phyloP scores from a whole-genome alignment of 208 protist species.

The Trichomonas tenax region DNA sequence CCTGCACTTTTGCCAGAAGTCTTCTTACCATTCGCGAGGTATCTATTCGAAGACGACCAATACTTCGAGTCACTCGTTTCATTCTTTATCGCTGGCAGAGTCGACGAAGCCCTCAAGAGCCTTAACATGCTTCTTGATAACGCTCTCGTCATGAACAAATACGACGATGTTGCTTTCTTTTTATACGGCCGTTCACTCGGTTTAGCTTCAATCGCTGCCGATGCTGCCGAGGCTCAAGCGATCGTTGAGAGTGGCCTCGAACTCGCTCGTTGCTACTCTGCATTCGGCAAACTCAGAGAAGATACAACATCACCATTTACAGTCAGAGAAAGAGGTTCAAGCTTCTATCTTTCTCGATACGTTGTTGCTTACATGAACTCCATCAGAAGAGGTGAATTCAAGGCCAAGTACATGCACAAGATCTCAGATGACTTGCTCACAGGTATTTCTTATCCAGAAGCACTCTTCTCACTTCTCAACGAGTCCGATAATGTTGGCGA shows the following conservation, averaged over 20 bases:
- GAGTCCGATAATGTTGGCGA: not conserved
- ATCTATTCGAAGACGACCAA: slow-evolving; percentile 14
- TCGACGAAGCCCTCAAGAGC: not conserved
- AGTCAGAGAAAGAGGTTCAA: not conserved
- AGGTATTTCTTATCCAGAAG: slow-evolving; percentile 10
- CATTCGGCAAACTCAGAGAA: not conserved
- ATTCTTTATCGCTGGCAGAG: not conserved
- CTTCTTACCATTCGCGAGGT: not conserved
- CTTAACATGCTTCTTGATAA: not conserved
- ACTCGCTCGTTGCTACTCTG: not conserved
- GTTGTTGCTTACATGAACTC: not conserved
- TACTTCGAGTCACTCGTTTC: slow-evolving; percentile 1
- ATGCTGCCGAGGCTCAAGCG: not conserved
- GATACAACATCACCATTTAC: not conserved
- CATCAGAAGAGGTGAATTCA: not conserved
- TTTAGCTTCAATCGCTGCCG: not conserved
- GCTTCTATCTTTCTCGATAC: not conserved
- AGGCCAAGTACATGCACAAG: not conserved
- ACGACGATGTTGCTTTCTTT: not conserved
- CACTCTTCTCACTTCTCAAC: not conserved
- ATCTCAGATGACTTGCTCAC: not conserved
- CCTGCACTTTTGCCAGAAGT: not conserved
- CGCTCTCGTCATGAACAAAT: not conserved
- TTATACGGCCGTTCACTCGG: not conserved
- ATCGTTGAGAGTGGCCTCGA: slow-evolving; percentile 5